phyloP scores from a whole-genome alignment of 768 basidiomycete genomes.

The Dacryopinax spathularia region DNA sequence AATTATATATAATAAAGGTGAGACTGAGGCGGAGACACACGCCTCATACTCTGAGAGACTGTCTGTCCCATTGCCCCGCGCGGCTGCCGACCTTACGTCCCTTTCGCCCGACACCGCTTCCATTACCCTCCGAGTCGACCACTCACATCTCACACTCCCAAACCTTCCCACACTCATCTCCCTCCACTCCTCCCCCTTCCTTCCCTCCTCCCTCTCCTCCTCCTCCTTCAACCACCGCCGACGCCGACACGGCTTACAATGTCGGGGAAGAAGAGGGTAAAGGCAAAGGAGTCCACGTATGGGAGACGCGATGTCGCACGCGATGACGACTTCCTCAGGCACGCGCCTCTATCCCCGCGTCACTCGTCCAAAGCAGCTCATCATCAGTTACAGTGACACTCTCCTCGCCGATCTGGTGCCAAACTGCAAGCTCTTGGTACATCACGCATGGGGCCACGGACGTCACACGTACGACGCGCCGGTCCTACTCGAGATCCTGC shows the following conservation, averaged over 20 bases:
- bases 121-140: neutral
- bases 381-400: neutral
- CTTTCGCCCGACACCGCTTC: neutral
- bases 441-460: neutral
- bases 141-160: neutral
- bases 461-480: neutral
- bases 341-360: slow-evolving; percentile 2
- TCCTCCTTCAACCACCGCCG: neutral
- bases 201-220: neutral
- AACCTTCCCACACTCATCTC: neutral
- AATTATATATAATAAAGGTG: neutral
- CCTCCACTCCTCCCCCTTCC: neutral
- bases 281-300: slow-evolving; percentile 6
- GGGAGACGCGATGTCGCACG: slow-evolving; percentile 56
- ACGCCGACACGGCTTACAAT: neutral
- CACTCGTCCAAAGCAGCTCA: neutral
- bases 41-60: neutral
- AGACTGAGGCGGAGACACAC: no score
- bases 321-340: slow-evolving; percentile 79
- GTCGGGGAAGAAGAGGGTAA: slow-evolving; percentile 3
- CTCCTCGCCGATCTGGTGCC: neutral
- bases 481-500: slow-evolving; percentile 37
- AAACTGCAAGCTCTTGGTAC: neutral
- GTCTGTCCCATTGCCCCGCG: neutral
- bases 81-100: neutral